Evolutionary conservation across 345 rosid genomes (phyloP), one percentile per base, ranked within the genome.

Genomic region (Eucalyptus cloeziana): DNA sequence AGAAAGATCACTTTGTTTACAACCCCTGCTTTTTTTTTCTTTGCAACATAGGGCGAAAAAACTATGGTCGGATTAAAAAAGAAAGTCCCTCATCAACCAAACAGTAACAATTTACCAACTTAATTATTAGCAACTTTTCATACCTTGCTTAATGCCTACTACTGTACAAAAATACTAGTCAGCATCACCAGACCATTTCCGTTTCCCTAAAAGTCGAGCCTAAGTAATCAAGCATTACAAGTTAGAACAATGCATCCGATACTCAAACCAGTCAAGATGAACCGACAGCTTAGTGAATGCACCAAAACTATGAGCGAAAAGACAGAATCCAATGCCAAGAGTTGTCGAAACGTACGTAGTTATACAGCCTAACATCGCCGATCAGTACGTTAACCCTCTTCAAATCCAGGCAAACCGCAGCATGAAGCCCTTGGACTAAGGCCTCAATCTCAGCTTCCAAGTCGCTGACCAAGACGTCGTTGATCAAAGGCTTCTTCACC

Each of bases 381-480:
- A 91, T 88, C 27, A 89, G 88, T 58, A 94, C 14, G 21, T 90
- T 89, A 27, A 95, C 90, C 67, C 92, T 92, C 80, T 92, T 93
- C 92, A 97, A 93, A 88, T 94, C 95, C 94, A 96, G 91, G 87
- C 86, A 67, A 67, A 93, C 89, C 37, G 96, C 98, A n/a, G 93
- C 95, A 62, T 91, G 92, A 22, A 97, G 93, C 40, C 96, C 99
- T 90, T 93, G 95, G 89, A 96, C 86, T 89, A 96, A 87, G 22
- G 96, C 97, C 67, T 93, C 91, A 31, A 92, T 24, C 85, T 92
- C 97, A 2, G 94, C 95, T 58, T 90, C 92, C 30, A 88, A 89
- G 25, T 86, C 67, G 87, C 91, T 92, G 91, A 89, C 86, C 64
- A 91, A 89, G 19, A 87, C 92, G 2, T 87, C 92, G 30, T 86